Evolutionary conservation across 768 basidiomycete species (phyloP).

Genomic region (Russula sp.): DNA sequence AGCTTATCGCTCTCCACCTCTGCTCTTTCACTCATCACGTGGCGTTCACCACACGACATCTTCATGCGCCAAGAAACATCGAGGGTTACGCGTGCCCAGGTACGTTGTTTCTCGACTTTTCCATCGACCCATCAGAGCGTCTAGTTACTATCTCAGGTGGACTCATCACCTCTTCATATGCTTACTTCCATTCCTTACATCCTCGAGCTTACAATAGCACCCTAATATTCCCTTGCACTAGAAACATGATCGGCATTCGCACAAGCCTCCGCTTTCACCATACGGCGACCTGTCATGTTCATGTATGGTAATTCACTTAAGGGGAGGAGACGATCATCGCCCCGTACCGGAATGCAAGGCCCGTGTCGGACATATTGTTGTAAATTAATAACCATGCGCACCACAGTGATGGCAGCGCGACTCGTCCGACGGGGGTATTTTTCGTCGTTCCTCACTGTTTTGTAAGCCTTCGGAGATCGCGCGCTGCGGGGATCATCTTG

Average conservation of each 20-base stretch:
- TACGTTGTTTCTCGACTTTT: conserved; percentile 9
- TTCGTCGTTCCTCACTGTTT: background rate
- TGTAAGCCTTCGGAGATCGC: conserved; percentile 17
- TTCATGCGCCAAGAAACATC: conserved; percentile 6
- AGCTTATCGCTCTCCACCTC: conserved; percentile 8
- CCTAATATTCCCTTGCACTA: background rate
- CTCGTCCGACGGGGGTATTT: background rate
- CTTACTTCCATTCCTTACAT: conserved; percentile 7
- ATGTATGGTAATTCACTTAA: background rate
- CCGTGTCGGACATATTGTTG: background rate
- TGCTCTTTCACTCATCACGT: conserved; percentile 6
- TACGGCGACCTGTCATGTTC: conserved; percentile 3
- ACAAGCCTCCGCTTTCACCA: background rate
- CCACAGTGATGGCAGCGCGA: background rate
- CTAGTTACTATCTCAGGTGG: background rate
- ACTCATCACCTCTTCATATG: background rate
- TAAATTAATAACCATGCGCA: background rate
- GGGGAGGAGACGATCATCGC: background rate
- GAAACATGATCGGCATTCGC: conserved; percentile 12
- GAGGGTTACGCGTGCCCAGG: background rate
- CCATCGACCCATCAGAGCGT: background rate
- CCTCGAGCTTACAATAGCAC: background rate
- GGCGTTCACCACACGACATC: conserved; percentile 12
- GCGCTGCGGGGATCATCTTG: background rate
- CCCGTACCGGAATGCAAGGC: background rate